Percentiles rank a stretch among this genome's conserved stretches.
These are phyloP conservation scores for Aspergillus quadricinctus DNA, from an alignment of 2,329 filamentous ascomycete species.

Conservation along the genomic window DNA sequence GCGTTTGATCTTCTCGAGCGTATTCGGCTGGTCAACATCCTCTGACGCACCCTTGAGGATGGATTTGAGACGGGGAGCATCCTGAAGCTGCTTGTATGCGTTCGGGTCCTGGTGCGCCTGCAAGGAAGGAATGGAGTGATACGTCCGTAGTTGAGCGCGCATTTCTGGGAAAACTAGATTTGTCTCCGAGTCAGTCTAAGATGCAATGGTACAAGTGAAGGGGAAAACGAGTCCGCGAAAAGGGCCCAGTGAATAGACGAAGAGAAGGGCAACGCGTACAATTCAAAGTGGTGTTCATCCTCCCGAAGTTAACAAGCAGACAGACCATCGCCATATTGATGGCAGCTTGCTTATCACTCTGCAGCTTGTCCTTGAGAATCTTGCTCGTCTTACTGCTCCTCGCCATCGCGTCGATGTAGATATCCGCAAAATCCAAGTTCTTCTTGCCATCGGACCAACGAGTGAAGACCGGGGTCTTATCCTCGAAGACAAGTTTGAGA, in stretches of 20 bases:
- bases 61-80: conserved; percentile 91
- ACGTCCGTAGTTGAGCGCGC: conserved; percentile 94
- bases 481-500: conserved; percentile 58
- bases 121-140: conserved; percentile 93
- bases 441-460: conserved; percentile 82
- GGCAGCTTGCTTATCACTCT: conserved; percentile 85
- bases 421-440: conserved; percentile 76
- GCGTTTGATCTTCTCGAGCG: conserved; percentile 75
- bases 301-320: conserved; percentile 89
- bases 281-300: conserved; percentile 98
- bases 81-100: conserved; percentile 96
- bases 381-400: conserved; percentile 99
- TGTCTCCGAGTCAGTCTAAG: neutral
- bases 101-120: conserved; percentile 93
- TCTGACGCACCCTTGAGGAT: conserved; percentile 96
- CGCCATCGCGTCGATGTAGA: conserved; percentile 98
- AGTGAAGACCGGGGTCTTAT: conserved; percentile 69
- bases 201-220: neutral
- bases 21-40: conserved; percentile 78
- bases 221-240: neutral
- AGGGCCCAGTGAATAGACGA: neutral
- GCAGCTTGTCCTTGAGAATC: conserved; percentile 91
- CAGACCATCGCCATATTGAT: conserved; percentile 99
- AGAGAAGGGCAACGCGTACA: conserved; percentile 54
- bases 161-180: conserved; percentile 91